Percentiles rank a stretch among this genome's conserved stretches.
Conservation (phyloP, 73 alveolate genomes). For the Tetrahymena malaccensis region DNA sequence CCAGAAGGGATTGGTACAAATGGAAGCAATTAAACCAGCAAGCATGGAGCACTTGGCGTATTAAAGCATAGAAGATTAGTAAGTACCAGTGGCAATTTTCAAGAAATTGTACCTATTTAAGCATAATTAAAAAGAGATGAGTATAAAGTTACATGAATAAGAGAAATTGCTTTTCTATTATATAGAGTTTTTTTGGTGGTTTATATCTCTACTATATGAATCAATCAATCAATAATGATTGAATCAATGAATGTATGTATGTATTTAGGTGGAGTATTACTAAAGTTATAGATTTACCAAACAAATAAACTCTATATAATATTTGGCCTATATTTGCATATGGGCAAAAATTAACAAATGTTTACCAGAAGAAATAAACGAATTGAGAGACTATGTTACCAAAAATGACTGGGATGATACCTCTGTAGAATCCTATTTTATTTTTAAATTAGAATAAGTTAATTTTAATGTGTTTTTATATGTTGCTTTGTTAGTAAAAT, state of each 20-base stretch:
- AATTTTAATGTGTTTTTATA: neutral
- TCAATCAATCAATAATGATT: too few relatives aligned
- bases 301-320: too few relatives aligned
- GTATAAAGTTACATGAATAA: neutral
- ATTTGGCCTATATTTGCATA: neutral
- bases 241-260: neutral
- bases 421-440: neutral
- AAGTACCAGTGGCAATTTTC: neutral
- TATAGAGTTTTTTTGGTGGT: neutral
- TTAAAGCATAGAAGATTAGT: neutral
- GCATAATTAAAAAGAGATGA: neutral
- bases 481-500: neutral
- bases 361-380: neutral
- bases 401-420: neutral
- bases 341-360: neutral
- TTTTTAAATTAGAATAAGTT: neutral
- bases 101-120: neutral
- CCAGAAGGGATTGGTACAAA: conserved; percentile 1
- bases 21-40: neutral
- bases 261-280: too few relatives aligned
- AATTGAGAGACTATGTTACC: neutral
- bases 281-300: neutral
- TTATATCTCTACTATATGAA: too few relatives aligned
- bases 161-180: neutral
- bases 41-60: neutral